Conservation (phyloP, 2,329 filamentous ascomycete genomes). For the Neonectria sp. region DNA sequence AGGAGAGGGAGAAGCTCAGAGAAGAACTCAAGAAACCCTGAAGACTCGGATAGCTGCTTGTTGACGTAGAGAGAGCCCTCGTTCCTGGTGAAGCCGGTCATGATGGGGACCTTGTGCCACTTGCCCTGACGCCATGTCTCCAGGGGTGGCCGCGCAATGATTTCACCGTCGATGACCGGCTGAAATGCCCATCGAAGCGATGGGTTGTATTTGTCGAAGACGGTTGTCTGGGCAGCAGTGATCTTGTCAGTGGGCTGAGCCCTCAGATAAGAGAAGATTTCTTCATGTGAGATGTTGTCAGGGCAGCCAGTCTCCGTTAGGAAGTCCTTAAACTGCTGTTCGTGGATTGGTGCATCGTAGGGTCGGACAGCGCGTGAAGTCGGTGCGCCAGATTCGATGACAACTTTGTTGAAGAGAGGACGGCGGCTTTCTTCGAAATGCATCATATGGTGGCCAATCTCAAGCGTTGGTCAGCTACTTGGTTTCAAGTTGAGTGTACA, state of each 20-base stretch:
- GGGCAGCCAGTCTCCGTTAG: slow-evolving; percentile 35
- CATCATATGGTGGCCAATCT: slow-evolving; percentile 78
- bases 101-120: slow-evolving; percentile 58
- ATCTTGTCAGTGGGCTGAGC: slow-evolving; percentile 49
- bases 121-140: slow-evolving; percentile 63
- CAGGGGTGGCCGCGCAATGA: slow-evolving; percentile 72
- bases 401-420: slow-evolving; percentile 65
- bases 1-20: slow-evolving; percentile 71
- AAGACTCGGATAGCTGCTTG: slow-evolving; percentile 59
- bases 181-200: slow-evolving; percentile 76
- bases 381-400: slow-evolving; percentile 70
- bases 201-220: slow-evolving; percentile 62
- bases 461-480: background rate
- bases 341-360: slow-evolving; percentile 71
- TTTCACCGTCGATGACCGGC: slow-evolving; percentile 72
- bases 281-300: slow-evolving; percentile 20
- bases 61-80: slow-evolving; percentile 78
- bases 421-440: slow-evolving; percentile 58
- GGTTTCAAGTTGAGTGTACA: rapidly evolving
- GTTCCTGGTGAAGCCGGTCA: slow-evolving; percentile 80
- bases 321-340: slow-evolving; percentile 64
- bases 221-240: slow-evolving; percentile 55
- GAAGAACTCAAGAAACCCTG: slow-evolving; percentile 74
- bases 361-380: slow-evolving; percentile 68
- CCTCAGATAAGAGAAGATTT: slow-evolving; percentile 66